These are phyloP conservation scores for Lactuca sativa DNA, from an alignment of 129 eudicot genomes.

Conservation along the genomic window DNA sequence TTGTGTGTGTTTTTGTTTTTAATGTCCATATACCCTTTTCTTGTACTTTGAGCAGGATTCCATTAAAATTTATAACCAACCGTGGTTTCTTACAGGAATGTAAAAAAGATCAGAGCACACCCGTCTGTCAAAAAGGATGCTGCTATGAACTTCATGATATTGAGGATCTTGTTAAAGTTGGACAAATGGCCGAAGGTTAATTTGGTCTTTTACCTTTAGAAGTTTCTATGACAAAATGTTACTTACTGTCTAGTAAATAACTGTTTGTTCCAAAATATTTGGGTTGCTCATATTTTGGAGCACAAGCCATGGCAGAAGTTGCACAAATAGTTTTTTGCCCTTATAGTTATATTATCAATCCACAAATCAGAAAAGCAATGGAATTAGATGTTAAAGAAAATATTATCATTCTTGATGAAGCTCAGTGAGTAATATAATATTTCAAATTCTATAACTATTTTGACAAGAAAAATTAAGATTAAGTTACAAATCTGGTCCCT, in stretches of 20 bases:
- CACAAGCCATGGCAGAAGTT: conserved; percentile 77
- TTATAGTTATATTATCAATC: conserved; percentile 77
- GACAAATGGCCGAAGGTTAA: conserved; percentile 75
- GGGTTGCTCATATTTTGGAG: conserved; percentile 92
- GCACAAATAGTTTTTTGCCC: conserved; percentile 90
- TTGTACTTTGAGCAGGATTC: conserved; percentile 1
- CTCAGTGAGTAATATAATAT: conserved; percentile 66
- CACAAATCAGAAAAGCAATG: conserved; percentile 79
- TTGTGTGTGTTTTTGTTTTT: background rate
- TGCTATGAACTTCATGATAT: conserved; percentile 89
- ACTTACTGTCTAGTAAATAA: background rate
- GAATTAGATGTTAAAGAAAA: conserved; percentile 73
- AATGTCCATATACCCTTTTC: conserved; percentile 8
- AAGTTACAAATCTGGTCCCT: too few species aligned
- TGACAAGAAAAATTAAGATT: too few species aligned
- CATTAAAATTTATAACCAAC: conserved; percentile 4
- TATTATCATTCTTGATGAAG: conserved; percentile 92
- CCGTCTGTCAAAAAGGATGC: conserved; percentile 82
- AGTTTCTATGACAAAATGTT: conserved; percentile 11
- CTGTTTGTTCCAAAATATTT: conserved; percentile 19
- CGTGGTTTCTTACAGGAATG: conserved; percentile 51
- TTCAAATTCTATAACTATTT: background rate
- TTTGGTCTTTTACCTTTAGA: conserved; percentile 13
- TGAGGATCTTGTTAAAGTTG: conserved; percentile 93
- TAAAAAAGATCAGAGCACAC: conserved; percentile 61